These are phyloP conservation scores for Fusarium sp. DNA, from an alignment of 2,329 filamentous ascomycete genomes.

Conservation along the genomic window DNA sequence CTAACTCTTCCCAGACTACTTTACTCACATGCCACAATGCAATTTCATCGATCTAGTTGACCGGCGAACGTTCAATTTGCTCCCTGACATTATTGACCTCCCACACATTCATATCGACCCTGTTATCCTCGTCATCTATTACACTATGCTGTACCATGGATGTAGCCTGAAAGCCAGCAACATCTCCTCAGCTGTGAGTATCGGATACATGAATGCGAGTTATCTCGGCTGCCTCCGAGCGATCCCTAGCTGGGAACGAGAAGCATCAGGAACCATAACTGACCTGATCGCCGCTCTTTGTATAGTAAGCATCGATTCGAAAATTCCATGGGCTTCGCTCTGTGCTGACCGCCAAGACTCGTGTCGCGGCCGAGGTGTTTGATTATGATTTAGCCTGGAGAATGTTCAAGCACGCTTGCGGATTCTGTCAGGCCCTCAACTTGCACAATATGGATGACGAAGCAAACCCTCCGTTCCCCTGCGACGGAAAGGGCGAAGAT, in stretches of 20 bases:
- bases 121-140: constrained; percentile 51
- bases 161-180: constrained; percentile 45
- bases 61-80: constrained; percentile 48
- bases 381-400: constrained; percentile 53
- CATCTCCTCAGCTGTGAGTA: constrained; percentile 14
- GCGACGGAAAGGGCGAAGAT: constrained; percentile 6
- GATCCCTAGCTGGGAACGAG: constrained; percentile 50
- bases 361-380: constrained; percentile 51
- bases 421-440: constrained; percentile 51
- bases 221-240: constrained; percentile 51
- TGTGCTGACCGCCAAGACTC: constrained; percentile 38
- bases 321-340: no score
- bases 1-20: constrained; percentile 42
- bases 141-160: constrained; percentile 51
- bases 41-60: constrained; percentile 51
- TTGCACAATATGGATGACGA: constrained; percentile 51
- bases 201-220: constrained; percentile 44
- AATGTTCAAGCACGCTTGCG: constrained; percentile 50
- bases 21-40: constrained; percentile 49
- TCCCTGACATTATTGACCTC: constrained; percentile 50
- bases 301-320: constrained; percentile 35
- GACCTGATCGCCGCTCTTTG: constrained; percentile 52
- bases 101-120: constrained; percentile 52
- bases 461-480: constrained; percentile 26
- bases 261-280: constrained; percentile 50